Percentiles rank a stretch among this genome's conserved stretches.
phyloP scores from a whole-genome alignment of 164 flowering plant species.

The Sedum album region DNA sequence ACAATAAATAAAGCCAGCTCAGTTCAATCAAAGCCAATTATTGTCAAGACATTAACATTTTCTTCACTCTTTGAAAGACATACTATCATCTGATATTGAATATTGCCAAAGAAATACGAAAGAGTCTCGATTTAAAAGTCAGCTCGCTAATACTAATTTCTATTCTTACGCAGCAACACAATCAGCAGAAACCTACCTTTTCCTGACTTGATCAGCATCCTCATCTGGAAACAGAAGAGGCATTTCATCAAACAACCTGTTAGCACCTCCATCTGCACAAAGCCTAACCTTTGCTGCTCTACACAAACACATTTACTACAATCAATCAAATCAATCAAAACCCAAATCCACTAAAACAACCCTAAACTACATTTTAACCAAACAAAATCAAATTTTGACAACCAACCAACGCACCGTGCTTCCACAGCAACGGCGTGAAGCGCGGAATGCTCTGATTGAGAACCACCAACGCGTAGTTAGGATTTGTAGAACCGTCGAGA shows the following conservation, averaged over 20 bases:
- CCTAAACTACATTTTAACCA: neutral
- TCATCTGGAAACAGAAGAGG: conserved; percentile 57
- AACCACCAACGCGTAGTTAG: conserved; percentile 60
- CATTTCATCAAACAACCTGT: conserved; percentile 75
- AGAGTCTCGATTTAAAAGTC: neutral
- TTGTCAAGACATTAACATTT: neutral
- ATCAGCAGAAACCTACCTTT: conserved; percentile 32
- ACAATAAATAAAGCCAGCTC: neutral
- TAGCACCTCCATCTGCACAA: conserved; percentile 97
- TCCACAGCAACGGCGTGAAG: conserved; percentile 85
- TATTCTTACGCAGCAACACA: neutral
- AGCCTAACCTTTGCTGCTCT: conserved; percentile 69
- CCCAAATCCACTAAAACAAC: neutral
- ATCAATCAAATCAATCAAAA: neutral
- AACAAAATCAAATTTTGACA: neutral
- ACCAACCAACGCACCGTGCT: conserved; percentile 40
- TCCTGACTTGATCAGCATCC: conserved; percentile 44
- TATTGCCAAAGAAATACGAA: neutral
- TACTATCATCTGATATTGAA: neutral
- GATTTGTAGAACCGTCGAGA: conserved; percentile 18
- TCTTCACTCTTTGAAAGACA: neutral
- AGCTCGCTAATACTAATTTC: neutral
- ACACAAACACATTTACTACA: conserved; percentile 20
- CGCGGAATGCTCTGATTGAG: conserved; percentile 82
- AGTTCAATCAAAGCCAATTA: neutral